Evolutionary conservation across 345 rosid species (phyloP), one percentile per base, ranked within the genome.

Genomic region (Aegle marmelos): DNA sequence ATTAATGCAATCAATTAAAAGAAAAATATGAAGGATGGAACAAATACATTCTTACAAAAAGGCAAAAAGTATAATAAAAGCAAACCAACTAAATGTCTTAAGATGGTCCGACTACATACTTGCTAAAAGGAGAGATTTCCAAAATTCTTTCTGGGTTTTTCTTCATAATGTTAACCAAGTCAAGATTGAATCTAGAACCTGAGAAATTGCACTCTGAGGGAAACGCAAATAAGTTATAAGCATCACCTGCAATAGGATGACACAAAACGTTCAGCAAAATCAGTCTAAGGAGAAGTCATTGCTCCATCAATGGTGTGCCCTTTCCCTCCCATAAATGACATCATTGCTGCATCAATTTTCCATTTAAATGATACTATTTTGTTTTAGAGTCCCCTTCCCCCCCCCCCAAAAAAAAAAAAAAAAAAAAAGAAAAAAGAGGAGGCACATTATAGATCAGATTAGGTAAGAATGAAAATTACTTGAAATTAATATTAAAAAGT

Each of bases 151-250:
- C 88, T 5, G 90, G 30, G 75, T 85, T 86, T 87, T 90, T 89
- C 88, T 94, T 92, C 54, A 92, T 77, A 77, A 78, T 80, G 36
- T 90, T 92, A 82, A 92, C 97, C 86, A 93, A 79, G 81, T 91
- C 92, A 71, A 87, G 93, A 82, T 81, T 87, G 80, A 93, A 96
- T 71, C 93, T 92, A 79, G 85, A 75, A 72, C 99, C 99, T 19
- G 97, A 89, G 92, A 96, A 96, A 88, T 94, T 96, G 89, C 99
- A 94, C 87, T 96, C 97, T 0, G 96, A 92, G 72, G 99, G 99
- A 83, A 94, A 89, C 70, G 95, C 98, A 81, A 96, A 96, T 79
- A 96, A 83, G 85, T 88, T 94, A 81, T 79, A 85, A 45, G 87
- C 82, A 83, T 83, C 84, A 82, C 92, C 99, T 96, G 97, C 85